Evolutionary conservation across 2,329 filamentous ascomycete genomes (phyloP), one percentile per base, ranked within the genome.

Genomic region (Aspergillus chevalieri): DNA sequence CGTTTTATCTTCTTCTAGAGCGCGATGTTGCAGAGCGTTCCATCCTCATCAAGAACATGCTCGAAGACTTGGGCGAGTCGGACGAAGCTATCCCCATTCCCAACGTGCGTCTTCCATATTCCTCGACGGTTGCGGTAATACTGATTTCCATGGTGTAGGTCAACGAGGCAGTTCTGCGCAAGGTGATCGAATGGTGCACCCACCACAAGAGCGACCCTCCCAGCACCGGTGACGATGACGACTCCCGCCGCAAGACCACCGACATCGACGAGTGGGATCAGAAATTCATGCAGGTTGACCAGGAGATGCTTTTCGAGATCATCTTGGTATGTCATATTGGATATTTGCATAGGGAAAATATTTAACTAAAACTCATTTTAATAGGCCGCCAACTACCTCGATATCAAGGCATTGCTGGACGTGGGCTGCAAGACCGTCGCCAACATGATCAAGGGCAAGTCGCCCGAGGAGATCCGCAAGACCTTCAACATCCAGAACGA

Each of bases 361-460:
- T 8, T 44, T 6, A n/a, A 15, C 50, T 54, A 48, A 51, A 17
- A 30, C 6, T 26, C 34, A 44, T 38, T 8, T 21, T 47, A 3
- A 48, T 58, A 93, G 88, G 93, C 93, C 3, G 89, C 92, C 63
- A 98, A 98, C 79, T 98, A 97, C 72, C 86, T 98, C 52, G 93
- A 98, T 61, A 98, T 98, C 78, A 98, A 97, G 81, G 87, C 90
- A 1, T 86, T 98, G 1, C 85, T 98, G 24, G 93, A 98, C 58
- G 92, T 97, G 52, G 93, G 93, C 54, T 98, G 93, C 83, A 98
- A 98, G 83, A 98, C 93, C 0, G 93, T 98, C 14, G 93, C 93
- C 54, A 98, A 98, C 76, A 98, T 98, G 93, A 98, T 98, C 80
- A 98, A 98, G 87, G 93, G 93, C 76, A 98, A 98, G 81, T 95